phyloP scores from a whole-genome alignment of 768 basidiomycete genomes.

The Agrocybe pediades region DNA sequence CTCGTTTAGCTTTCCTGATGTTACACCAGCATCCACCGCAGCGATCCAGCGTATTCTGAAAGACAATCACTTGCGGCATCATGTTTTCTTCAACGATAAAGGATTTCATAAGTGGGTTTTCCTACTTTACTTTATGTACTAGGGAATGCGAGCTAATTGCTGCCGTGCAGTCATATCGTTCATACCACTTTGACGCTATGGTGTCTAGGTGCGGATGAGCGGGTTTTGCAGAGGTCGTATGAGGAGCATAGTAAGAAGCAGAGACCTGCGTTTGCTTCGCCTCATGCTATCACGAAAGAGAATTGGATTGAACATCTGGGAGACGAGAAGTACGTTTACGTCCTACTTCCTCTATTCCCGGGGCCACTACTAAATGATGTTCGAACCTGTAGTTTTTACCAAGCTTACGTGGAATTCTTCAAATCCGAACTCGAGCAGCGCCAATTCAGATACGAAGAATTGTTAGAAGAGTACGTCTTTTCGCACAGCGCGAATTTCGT shows the following conservation, averaged over 20 bases:
- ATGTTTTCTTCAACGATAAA: constrained; percentile 52
- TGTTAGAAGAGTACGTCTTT: constrained; percentile 66
- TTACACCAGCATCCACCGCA: constrained; percentile 38
- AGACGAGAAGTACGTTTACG: constrained; percentile 56
- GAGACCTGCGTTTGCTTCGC: constrained; percentile 42
- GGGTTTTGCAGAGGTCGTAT: constrained; percentile 40
- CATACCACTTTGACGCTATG: constrained; percentile 65
- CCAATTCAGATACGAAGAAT: constrained; percentile 30
- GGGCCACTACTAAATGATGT: too few species aligned
- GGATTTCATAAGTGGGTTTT: constrained; percentile 35
- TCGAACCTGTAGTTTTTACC: constrained; percentile 13
- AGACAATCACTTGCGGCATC: constrained; percentile 54
- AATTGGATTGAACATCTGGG: constrained; percentile 61
- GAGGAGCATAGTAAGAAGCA: constrained; percentile 37
- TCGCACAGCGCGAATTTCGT: constrained; percentile 50
- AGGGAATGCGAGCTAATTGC: not conserved
- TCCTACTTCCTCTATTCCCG: too few species aligned
- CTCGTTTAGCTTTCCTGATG: constrained; percentile 26
- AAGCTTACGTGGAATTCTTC: constrained; percentile 60
- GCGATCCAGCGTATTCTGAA: constrained; percentile 42
- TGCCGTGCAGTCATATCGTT: constrained; percentile 45
- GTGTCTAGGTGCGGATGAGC: constrained; percentile 53
- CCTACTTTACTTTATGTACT: too few species aligned
- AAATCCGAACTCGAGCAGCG: constrained; percentile 31
- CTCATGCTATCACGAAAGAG: constrained; percentile 41